A percentile compares a stretch with the other conserved stretches of the same genome.
Evolutionary conservation across 768 basidiomycete species (phyloP).

Genomic region (Suillus paluster): DNA sequence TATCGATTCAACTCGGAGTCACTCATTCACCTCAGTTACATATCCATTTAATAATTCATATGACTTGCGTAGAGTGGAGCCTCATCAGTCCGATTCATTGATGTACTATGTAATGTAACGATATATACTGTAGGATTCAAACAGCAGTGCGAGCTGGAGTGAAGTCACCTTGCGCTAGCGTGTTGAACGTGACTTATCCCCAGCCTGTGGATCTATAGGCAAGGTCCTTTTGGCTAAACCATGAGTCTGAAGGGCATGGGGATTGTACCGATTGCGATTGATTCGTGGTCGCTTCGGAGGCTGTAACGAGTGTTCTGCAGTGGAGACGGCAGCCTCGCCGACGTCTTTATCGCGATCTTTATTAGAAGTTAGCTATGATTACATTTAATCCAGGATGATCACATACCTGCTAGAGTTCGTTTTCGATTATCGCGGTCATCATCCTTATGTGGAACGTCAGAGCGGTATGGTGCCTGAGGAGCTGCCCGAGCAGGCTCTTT

Average conservation of each 20-base stretch:
- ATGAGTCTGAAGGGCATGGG: conserved; percentile 36
- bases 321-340: conserved; percentile 39
- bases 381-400: conserved; percentile 7
- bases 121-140: conserved; percentile 20
- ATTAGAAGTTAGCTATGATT: conserved; percentile 11
- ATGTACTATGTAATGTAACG: conserved; percentile 23
- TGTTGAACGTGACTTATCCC: conserved; percentile 53
- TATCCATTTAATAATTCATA: conserved; percentile 26
- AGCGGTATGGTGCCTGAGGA: conserved; percentile 51
- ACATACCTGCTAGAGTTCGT: conserved; percentile 68
- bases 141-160: neutral
- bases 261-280: conserved; percentile 54
- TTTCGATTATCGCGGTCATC: conserved; percentile 75
- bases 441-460: conserved; percentile 51
- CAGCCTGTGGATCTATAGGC: conserved; percentile 64
- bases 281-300: conserved; percentile 66
- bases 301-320: conserved; percentile 43
- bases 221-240: conserved; percentile 61
- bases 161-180: neutral
- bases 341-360: conserved; percentile 69
- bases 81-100: conserved; percentile 14
- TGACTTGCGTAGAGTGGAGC: conserved; percentile 15
- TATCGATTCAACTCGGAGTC: conserved; percentile 38
- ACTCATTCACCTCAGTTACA: conserved; percentile 19
- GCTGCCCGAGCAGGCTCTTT: conserved; percentile 50